These are phyloP conservation scores for Rauvolfia tetraphylla DNA, from an alignment of 257 asterid species.

Conservation along the genomic window DNA sequence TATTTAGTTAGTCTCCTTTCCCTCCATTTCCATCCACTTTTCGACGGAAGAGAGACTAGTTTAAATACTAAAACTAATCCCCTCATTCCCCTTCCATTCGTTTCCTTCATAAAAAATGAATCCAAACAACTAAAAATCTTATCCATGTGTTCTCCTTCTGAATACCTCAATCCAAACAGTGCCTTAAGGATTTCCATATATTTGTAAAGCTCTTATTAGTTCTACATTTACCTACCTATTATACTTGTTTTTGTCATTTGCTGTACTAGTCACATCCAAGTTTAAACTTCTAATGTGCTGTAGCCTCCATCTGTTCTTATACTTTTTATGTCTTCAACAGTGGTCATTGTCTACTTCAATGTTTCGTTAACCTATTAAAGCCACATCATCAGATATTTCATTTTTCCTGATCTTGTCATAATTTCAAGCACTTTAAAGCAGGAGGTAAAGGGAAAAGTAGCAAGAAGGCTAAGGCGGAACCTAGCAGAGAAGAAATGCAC, in stretches of 20 bases:
- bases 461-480: conserved; percentile 48
- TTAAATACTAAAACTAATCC: too few species aligned
- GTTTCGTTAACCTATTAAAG: background rate
- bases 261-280: background rate
- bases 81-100: too few species aligned
- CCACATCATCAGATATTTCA: background rate
- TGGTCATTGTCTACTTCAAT: background rate
- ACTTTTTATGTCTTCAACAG: background rate
- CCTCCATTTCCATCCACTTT: too few species aligned
- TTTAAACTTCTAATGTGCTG: background rate
- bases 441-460: conserved; percentile 46
- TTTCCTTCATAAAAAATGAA: too few species aligned
- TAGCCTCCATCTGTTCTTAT: background rate
- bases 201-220: background rate
- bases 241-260: background rate
- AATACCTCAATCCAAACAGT: too few species aligned
- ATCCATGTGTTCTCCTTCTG: too few species aligned
- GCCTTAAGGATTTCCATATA: background rate
- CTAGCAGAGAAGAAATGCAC: conserved; percentile 64
- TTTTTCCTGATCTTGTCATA: background rate
- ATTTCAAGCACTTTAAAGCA: background rate
- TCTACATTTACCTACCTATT: background rate
- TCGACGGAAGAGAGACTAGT: too few species aligned
- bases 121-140: too few species aligned
- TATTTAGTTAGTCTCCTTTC: too few species aligned